These are phyloP conservation scores for Plasmodium cynomolgi DNA, from an alignment of 169 alveolate species.

Conservation along the genomic window DNA sequence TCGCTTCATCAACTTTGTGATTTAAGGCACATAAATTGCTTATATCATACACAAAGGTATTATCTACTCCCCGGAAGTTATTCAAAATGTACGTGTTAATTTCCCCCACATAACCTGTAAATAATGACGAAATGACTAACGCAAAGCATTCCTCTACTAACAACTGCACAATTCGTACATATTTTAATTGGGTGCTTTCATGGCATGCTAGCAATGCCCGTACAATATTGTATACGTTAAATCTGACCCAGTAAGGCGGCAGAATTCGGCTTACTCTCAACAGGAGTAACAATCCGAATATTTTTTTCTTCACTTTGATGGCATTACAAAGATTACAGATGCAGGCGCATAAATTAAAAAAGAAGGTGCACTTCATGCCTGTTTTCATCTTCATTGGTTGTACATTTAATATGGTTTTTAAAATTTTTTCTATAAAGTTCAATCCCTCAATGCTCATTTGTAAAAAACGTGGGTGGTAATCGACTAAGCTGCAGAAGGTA, in stretches of 20 bases:
- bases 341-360: slow-evolving; percentile 41
- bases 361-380: slow-evolving; percentile 29
- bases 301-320: slow-evolving; percentile 51
- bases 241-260: slow-evolving; percentile 61
- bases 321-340: slow-evolving; percentile 57
- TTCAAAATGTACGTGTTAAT: slow-evolving; percentile 54
- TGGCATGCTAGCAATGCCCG: slow-evolving; percentile 25
- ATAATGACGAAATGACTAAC: slow-evolving; percentile 34
- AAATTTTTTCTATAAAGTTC: slow-evolving; percentile 29
- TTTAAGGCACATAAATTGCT: neutral
- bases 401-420: slow-evolving; percentile 35
- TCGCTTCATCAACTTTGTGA: neutral
- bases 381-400: slow-evolving; percentile 51
- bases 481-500: slow-evolving; percentile 40
- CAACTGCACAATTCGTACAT: slow-evolving; percentile 8
- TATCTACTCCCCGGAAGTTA: neutral
- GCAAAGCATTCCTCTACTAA: slow-evolving; percentile 59
- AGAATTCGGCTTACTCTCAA: slow-evolving; percentile 53
- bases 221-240: slow-evolving; percentile 28
- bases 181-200: slow-evolving; percentile 32
- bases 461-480: slow-evolving; percentile 30
- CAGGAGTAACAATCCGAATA: slow-evolving; percentile 65
- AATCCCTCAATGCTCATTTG: slow-evolving; percentile 21
- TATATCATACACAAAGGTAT: slow-evolving; percentile 13
- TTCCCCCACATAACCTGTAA: slow-evolving; percentile 65